Evolutionary conservation across 1,284 basidiomycete species (phyloP), one percentile per base, ranked within the genome.

Genomic region (Coriolopsis trogii): DNA sequence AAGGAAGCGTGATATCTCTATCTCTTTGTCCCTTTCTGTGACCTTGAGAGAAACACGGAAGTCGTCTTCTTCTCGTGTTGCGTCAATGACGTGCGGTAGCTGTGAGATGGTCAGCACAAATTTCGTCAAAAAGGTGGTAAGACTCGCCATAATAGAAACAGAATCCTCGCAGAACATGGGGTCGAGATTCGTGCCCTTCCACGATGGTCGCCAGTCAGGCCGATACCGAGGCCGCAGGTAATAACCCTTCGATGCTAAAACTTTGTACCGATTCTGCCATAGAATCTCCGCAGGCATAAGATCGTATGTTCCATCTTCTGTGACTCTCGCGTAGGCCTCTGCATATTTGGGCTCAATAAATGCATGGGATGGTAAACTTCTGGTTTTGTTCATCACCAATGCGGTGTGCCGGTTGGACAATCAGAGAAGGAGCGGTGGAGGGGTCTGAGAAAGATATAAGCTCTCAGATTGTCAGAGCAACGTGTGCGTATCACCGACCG

Each of bases 31-130:
- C n/a, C n/a, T n/a, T n/a, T n/a, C n/a, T n/a, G n/a, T n/a, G n/a
- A n/a, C n/a, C 44, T 68, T 70, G n/a, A 68, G 47, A 0, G 60
- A 37, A 3, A 70, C 66, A 0, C 28, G 16, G 4, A 15, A 20
- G 3, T 52, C 49, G 21, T 68, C 63, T 3, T 26, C 30, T 1
- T 40, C 46, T 3, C 64, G 56, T 2, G 42, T 58, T 2, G 66
- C 67, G 36, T 69, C 68, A 8, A 67, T 52, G 7, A 61, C 47
- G 3, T 46, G 3, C 5, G 26, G 40, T 1, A 21, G 26, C 60
- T 58, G 30, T 15, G 18, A 24, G 30, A 4, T 7, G 23, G 8
- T 31, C 3, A 37, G 25, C 16, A 16, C 29, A 10, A 24, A 3
- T 6, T 23, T 3, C 0, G 13, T 23, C 15, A 15, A 7, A 10